Percentiles rank a stretch among this genome's conserved stretches.
Evolutionary conservation across 2,329 filamentous ascomycete genomes (phyloP).

Genomic region (Exophiala calicioides): DNA sequence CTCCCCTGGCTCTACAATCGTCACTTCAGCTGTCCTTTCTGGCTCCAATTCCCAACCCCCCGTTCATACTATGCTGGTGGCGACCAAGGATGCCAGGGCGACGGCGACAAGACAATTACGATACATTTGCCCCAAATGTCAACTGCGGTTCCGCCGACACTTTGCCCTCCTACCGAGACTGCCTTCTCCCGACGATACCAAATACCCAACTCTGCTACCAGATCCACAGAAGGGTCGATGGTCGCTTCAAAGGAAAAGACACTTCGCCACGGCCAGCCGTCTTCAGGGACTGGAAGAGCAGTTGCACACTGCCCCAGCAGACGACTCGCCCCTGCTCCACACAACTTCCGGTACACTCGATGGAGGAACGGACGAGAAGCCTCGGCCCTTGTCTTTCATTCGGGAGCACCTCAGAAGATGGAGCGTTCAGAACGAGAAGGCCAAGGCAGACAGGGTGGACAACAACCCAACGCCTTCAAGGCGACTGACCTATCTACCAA

Average conservation of each 20-base stretch:
- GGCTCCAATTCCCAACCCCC: not conserved
- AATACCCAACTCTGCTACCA: no score
- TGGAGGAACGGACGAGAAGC: not conserved
- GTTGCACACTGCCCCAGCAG: no score
- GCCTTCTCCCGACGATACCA: not conserved
- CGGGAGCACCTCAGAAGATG: conserved; percentile 24
- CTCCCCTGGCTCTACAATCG: no score
- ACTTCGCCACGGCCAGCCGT: no score
- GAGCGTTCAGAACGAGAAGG: conserved; percentile 19
- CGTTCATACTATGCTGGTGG: conserved; percentile 9
- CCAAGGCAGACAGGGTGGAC: conserved; percentile 16
- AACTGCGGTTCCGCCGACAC: not conserved
- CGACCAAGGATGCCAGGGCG: not conserved
- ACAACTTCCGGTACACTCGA: not conserved
- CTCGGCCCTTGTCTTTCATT: conserved; percentile 10
- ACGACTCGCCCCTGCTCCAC: not conserved
- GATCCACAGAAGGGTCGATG: no score
- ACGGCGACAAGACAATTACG: conserved; percentile 3
- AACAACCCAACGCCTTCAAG: conserved; percentile 2
- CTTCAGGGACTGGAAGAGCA: no score
- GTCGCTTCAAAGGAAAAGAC: no score
- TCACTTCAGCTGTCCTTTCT: not conserved
- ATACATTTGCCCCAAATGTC: conserved; percentile 22
- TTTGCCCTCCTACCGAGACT: conserved; percentile 5
- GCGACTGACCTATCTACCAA: conserved; percentile 21